Conservation (phyloP, 345 rosid genomes). For the Eucalyptus cloeziana region DNA sequence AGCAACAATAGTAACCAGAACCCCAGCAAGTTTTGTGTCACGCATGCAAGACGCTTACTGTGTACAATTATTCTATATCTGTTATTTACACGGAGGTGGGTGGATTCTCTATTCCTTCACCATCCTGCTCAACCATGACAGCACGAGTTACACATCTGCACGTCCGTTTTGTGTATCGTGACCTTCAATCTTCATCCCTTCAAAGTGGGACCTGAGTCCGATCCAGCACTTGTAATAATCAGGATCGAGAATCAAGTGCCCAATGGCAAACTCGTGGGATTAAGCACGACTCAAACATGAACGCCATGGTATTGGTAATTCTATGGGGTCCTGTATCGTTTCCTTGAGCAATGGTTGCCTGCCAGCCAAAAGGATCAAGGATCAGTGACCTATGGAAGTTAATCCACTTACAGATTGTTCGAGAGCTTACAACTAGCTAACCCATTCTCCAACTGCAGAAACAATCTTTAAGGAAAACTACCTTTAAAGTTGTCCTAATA, state of each 20-base stretch:
- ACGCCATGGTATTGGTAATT: constrained; percentile 78
- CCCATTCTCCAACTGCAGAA: background rate
- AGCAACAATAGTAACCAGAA: background rate
- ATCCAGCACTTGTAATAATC: constrained; percentile 94
- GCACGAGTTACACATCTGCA: background rate
- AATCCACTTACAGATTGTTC: background rate
- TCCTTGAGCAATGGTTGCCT: constrained; percentile 61
- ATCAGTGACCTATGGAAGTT: background rate
- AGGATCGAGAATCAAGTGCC: constrained; percentile 78
- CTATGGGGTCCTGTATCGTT: constrained; percentile 52
- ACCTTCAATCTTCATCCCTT: background rate
- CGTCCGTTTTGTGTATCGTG: background rate
- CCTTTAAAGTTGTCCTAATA: background rate
- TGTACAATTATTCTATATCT: background rate
- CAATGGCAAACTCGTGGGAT: constrained; percentile 81
- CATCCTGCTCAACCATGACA: background rate
- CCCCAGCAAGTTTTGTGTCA: background rate
- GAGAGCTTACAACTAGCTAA: background rate
- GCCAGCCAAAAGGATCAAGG: background rate
- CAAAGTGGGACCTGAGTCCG: constrained; percentile 81
- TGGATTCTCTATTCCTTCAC: background rate
- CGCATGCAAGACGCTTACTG: background rate
- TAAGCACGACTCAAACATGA: constrained; percentile 91
- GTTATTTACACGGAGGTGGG: background rate
- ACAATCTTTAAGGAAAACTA: background rate